Conservation (phyloP, 2,329 filamentous ascomycete species). For the Diaporthe citrichinensis region DNA sequence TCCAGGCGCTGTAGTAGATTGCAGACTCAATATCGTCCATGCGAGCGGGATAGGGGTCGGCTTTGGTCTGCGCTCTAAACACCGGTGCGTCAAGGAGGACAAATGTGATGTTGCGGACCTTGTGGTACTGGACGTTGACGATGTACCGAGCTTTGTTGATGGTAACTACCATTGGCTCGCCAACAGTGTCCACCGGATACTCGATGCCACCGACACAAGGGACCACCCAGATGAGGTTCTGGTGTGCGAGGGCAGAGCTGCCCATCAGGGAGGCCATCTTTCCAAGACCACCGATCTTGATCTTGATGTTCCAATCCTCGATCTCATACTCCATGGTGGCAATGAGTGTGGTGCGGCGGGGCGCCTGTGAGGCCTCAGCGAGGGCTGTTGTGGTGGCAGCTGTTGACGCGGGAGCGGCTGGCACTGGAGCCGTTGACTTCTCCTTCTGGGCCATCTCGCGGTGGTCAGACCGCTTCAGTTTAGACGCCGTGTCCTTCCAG, state of each 20-base stretch:
- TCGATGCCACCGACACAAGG: conserved; percentile 74
- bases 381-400: conserved; percentile 21
- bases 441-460: conserved; percentile 38
- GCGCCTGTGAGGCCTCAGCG: background rate
- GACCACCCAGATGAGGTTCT: conserved; percentile 77
- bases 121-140: conserved; percentile 75
- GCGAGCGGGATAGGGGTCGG: conserved; percentile 74
- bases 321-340: conserved; percentile 74
- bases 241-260: conserved; percentile 70
- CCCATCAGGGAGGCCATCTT: conserved; percentile 81
- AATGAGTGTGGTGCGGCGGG: conserved; percentile 43
- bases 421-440: conserved; percentile 46
- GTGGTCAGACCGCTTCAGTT: conserved; percentile 29
- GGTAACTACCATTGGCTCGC: conserved; percentile 73
- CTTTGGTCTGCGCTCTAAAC: conserved; percentile 72
- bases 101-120: conserved; percentile 76
- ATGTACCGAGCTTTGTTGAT: conserved; percentile 73
- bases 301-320: conserved; percentile 78
- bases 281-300: conserved; percentile 79
- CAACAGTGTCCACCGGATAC: conserved; percentile 71
- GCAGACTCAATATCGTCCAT: conserved; percentile 77
- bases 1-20: conserved; percentile 79
- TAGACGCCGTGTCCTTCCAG: conserved; percentile 43
- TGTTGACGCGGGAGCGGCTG: conserved; percentile 46
- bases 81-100: conserved; percentile 77